Evolutionary conservation across 148 eudicot genomes (phyloP).

Genomic region (Amaranthus cruentus): DNA sequence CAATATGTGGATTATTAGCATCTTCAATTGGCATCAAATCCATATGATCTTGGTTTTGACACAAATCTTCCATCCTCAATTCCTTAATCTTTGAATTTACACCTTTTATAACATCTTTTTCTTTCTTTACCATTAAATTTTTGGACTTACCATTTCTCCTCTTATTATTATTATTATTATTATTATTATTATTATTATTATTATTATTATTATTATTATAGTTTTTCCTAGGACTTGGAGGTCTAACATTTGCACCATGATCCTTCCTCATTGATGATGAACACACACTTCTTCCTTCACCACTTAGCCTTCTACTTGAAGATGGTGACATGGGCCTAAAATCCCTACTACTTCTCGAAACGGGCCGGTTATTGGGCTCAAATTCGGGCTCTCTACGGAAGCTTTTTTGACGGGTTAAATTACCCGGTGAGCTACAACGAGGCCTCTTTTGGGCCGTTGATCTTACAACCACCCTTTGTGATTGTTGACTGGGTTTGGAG

Average conservation of each 20-base stretch:
- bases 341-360: conserved; percentile 25
- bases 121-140: conserved; percentile 32
- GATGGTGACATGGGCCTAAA: conserved; percentile 54
- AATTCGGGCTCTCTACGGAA: conserved; percentile 45
- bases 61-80: conserved; percentile 25
- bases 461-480: conserved; percentile 7
- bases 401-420: conserved; percentile 65
- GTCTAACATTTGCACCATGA: conserved; percentile 24
- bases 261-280: conserved; percentile 24
- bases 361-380: conserved; percentile 33
- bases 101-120: conserved; percentile 20
- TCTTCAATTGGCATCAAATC: conserved; percentile 53
- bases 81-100: conserved; percentile 37
- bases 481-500: conserved; percentile 14
- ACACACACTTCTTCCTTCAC: conserved; percentile 12
- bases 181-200: background rate
- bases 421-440: conserved; percentile 50
- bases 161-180: conserved; percentile 3
- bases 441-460: conserved; percentile 47
- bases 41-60: conserved; percentile 26
- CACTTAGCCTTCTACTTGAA: conserved; percentile 51
- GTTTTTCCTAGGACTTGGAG: conserved; percentile 31
- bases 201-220: conserved; percentile 1
- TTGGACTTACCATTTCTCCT: conserved; percentile 17
- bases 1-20: conserved; percentile 62